phyloP scores from a whole-genome alignment of 1,284 basidiomycete genomes.

The Polyporus tsugae region DNA sequence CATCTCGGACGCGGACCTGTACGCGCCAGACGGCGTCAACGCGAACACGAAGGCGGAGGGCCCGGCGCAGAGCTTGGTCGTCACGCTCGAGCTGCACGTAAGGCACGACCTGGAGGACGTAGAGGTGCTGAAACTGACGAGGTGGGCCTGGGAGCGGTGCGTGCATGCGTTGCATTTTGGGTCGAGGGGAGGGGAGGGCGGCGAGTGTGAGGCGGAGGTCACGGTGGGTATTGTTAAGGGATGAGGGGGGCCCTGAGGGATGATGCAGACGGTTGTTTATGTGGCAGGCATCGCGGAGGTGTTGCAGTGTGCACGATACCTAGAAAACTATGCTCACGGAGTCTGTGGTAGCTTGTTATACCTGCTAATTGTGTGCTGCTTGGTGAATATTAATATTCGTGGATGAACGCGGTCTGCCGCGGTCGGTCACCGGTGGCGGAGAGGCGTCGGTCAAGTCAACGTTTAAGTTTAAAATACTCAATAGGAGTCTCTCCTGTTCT shows the following conservation, averaged over 20 bases:
- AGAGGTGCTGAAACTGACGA: conserved; percentile 76
- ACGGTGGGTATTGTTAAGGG: conserved; percentile 57
- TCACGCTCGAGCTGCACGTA: conserved; percentile 85
- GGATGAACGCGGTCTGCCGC: too few species aligned
- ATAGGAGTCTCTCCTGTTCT: too few species aligned
- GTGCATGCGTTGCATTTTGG: conserved; percentile 47
- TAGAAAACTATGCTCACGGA: neutral
- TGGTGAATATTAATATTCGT: neutral
- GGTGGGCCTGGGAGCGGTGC: conserved; percentile 76
- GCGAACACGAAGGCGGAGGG: conserved; percentile 34
- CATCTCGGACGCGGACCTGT: conserved; percentile 36
- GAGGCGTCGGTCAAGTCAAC: too few species aligned
- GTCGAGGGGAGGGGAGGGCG: conserved; percentile 40
- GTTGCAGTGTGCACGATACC: neutral
- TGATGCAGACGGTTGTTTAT: neutral
- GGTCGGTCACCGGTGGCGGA: too few species aligned
- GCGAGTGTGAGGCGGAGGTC: conserved; percentile 50
- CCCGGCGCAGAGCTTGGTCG: conserved; percentile 65
- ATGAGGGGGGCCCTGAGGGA: conserved; percentile 11
- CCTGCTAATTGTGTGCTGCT: neutral
- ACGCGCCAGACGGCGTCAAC: conserved; percentile 28
- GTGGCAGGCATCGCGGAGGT: neutral
- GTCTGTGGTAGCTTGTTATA: conserved; percentile 1
- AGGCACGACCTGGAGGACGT: conserved; percentile 71
- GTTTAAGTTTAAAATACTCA: too few species aligned